Evolutionary conservation across 306 rosid species (phyloP).

Genomic region (Prunus campanulata): DNA sequence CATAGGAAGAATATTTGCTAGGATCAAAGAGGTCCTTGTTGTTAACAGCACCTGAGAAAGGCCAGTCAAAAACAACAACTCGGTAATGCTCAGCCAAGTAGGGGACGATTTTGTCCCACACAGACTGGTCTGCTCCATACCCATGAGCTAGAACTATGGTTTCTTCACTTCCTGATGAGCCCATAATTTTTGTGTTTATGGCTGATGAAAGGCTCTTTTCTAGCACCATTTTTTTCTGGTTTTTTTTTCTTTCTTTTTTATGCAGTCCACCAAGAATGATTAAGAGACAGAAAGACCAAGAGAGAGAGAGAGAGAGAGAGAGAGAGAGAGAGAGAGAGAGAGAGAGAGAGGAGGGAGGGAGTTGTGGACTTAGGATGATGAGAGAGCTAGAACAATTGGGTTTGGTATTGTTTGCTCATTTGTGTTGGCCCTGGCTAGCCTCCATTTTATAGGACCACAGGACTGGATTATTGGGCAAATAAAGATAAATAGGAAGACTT

Average conservation of each 20-base stretch:
- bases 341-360: neutral
- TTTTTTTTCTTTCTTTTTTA: neutral
- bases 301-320: neutral
- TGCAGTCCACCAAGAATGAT: neutral
- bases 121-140: constrained; percentile 73
- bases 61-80: constrained; percentile 77
- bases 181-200: constrained; percentile 49
- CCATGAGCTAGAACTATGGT: constrained; percentile 83
- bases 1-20: constrained; percentile 47
- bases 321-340: neutral
- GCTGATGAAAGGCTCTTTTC: constrained; percentile 33
- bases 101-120: constrained; percentile 76
- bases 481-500: neutral
- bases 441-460: neutral
- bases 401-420: neutral
- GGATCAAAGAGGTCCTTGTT: constrained; percentile 51
- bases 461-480: neutral
- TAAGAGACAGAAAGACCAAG: neutral
- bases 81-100: constrained; percentile 34
- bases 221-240: constrained; percentile 26
- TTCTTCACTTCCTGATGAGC: constrained; percentile 39
- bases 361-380: neutral
- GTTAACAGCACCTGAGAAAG: constrained; percentile 55
- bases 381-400: no score
- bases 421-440: neutral